Conservation (phyloP, 768 basidiomycete genomes). For the Trametes elegans region DNA sequence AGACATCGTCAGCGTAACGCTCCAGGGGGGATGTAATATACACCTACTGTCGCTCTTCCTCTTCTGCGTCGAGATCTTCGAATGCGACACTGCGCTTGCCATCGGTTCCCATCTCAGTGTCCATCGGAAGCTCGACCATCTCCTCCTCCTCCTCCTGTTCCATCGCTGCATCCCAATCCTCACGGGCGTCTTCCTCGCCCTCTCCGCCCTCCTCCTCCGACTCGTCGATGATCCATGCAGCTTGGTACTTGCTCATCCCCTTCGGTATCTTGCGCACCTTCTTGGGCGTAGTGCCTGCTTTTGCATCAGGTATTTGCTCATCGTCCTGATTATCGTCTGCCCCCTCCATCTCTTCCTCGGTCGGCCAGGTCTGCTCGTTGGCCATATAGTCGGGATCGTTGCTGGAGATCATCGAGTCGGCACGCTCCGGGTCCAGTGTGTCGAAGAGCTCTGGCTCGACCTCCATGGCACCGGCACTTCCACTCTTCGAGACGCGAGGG, state of each 20-base stretch:
- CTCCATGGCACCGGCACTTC: constrained; percentile 53
- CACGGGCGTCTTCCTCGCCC: constrained; percentile 31
- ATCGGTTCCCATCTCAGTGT: constrained; percentile 57
- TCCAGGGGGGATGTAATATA: constrained; percentile 1
- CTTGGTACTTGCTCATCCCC: constrained; percentile 96
- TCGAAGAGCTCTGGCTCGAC: constrained; percentile 64
- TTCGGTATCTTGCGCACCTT: constrained; percentile 83
- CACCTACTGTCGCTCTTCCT: constrained; percentile 84
- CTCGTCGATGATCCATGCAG: constrained; percentile 93
- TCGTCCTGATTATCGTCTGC: constrained; percentile 30
- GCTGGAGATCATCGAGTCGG: constrained; percentile 83
- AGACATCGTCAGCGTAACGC: not conserved
- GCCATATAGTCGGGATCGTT: constrained; percentile 87
- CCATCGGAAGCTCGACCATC: constrained; percentile 54
- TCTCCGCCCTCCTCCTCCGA: constrained; percentile 46
- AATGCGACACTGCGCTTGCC: constrained; percentile 54
- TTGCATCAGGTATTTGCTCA: constrained; percentile 58
- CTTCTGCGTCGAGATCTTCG: constrained; percentile 77
- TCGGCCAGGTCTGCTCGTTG: constrained; percentile 99
- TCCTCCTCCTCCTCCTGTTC: constrained; percentile 61
- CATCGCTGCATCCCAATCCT: constrained; percentile 38
- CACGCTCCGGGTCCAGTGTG: constrained; percentile 58
- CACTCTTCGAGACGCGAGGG: constrained; percentile 37
- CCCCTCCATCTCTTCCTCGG: constrained; percentile 87
- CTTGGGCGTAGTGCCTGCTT: constrained; percentile 73